Conservation (phyloP, 1,284 basidiomycete species). For the Cryptococcus sp. region DNA sequence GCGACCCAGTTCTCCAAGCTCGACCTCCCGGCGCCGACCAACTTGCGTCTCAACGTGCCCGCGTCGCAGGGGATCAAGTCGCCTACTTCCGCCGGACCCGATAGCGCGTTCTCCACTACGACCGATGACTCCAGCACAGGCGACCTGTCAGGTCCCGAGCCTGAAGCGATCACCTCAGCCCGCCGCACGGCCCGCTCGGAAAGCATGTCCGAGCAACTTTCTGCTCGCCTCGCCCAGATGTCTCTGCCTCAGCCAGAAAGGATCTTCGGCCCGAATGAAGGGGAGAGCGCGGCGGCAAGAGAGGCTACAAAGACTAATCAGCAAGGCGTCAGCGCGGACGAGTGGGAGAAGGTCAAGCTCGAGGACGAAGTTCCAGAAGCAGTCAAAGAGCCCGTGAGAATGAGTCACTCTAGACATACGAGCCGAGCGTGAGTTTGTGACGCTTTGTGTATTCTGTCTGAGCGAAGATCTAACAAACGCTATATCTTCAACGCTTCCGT, state of each 20-base stretch:
- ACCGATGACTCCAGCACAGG: slow-evolving; percentile 22
- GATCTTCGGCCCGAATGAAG: slow-evolving; percentile 50
- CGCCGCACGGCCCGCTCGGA: slow-evolving; percentile 43
- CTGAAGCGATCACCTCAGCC: slow-evolving; percentile 46
- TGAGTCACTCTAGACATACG: slow-evolving; percentile 44
- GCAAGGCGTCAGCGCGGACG: slow-evolving; percentile 46
- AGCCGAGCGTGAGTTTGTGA: slow-evolving; percentile 37
- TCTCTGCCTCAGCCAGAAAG: slow-evolving; percentile 53
- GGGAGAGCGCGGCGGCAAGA: slow-evolving; percentile 24
- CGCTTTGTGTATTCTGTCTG: neutral
- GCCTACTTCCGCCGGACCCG: slow-evolving; percentile 11
- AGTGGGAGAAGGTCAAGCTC: slow-evolving; percentile 52
- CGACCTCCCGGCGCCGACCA: slow-evolving; percentile 49
- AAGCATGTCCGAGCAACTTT: slow-evolving; percentile 50
- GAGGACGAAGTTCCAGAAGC: slow-evolving; percentile 52
- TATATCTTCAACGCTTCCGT: neutral
- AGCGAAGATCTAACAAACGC: neutral
- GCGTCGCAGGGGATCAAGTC: slow-evolving; percentile 8
- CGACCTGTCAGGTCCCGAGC: slow-evolving; percentile 51
- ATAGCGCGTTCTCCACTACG: slow-evolving; percentile 9
- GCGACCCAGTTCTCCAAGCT: slow-evolving; percentile 50
- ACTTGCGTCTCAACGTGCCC: slow-evolving; percentile 37
- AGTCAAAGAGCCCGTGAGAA: slow-evolving; percentile 45
- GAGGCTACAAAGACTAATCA: slow-evolving; percentile 9
- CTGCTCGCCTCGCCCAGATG: slow-evolving; percentile 48